Base-by-base conservation (phyloP, 164 flowering plant species). In the Euptelea pleiosperma region DNA sequence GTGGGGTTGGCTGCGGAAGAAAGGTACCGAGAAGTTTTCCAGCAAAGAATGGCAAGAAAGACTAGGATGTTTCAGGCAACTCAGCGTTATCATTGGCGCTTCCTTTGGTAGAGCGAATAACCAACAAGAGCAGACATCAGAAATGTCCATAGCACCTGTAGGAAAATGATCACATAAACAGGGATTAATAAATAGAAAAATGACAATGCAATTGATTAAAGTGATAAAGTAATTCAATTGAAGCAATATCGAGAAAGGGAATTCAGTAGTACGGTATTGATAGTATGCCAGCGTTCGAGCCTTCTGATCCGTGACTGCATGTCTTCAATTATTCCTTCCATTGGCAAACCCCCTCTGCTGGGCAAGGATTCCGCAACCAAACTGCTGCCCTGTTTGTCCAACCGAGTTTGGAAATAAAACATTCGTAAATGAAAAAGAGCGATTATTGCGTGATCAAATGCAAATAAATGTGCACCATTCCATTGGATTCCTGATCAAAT, bases 51-150 rank as follows among this genome's bases (percentile, higher is more conserved):
- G 44, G 51, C 36, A 16, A 24, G 30, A 57, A 42, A 11, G 52
- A 31, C 30, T n/a, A 2, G 45, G 6, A 8, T 22, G 33, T 31
- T 8, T 11, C 24, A 10, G n/a, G 21, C 31, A 37, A n/a, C 9
- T 52, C 29, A 48, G n/a, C 18, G 14, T 21, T 16, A 36, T 72
- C 65, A 83, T 14, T 68, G 83, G 18, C 84, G 92, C 66, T 70
- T 81, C 62, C 89, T 76, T 62, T 89, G 97, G 75, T 90, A 94
- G 51, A 94, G 91, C 0, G 99, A 90, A 73, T 94, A 91, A 18
- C 97, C 97, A 65, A 94, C 81, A 63, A 94, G 79, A 10, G 99
- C 96, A 26, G 99, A 94, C 96, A 94, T 85, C 29, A 90, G 50
- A 76, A 91, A 88, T 19, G 97, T 94, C 97, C 99, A 94, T 6